phyloP scores from a whole-genome alignment of 225 moss, liverwort and hornwort species.

The Lunularia cruciata region DNA sequence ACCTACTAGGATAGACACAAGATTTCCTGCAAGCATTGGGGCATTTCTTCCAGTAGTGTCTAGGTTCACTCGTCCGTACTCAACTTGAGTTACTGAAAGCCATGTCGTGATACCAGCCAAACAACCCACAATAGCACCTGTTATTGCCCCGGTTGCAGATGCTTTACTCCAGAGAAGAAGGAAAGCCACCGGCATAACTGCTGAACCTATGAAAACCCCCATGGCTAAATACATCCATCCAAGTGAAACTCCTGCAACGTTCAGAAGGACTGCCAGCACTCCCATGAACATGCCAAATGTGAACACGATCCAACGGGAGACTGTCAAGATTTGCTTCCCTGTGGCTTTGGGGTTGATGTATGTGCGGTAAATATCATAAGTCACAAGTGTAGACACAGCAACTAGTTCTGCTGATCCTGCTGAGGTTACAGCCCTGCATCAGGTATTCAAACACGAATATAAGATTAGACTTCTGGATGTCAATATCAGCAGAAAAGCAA shows the following conservation, averaged over 20 bases:
- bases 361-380: slow-evolving; percentile 91
- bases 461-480: background rate
- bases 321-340: slow-evolving; percentile 70
- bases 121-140: slow-evolving; percentile 53
- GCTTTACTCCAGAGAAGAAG: slow-evolving; percentile 88
- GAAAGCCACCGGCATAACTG: slow-evolving; percentile 91
- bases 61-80: slow-evolving; percentile 68
- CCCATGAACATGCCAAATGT: slow-evolving; percentile 83
- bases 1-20: slow-evolving; percentile 88
- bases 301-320: slow-evolving; percentile 63
- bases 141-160: slow-evolving; percentile 64
- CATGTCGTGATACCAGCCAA: slow-evolving; percentile 60
- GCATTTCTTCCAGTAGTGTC: slow-evolving; percentile 79
- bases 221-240: slow-evolving; percentile 98
- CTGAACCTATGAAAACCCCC: slow-evolving; percentile 94
- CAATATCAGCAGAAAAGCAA: too few relatives aligned
- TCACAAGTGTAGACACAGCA: slow-evolving; percentile 85
- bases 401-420: slow-evolving; percentile 93
- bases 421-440: slow-evolving; percentile 88
- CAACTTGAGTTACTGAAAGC: slow-evolving; percentile 54
- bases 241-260: slow-evolving; percentile 73
- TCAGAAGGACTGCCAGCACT: slow-evolving; percentile 70
- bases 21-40: slow-evolving; percentile 85
- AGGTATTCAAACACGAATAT: background rate
- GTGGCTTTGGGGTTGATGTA: slow-evolving; percentile 87